Conservation (phyloP, 225 moss, liverwort and hornwort species). For the Thuidium tamariscinum region DNA sequence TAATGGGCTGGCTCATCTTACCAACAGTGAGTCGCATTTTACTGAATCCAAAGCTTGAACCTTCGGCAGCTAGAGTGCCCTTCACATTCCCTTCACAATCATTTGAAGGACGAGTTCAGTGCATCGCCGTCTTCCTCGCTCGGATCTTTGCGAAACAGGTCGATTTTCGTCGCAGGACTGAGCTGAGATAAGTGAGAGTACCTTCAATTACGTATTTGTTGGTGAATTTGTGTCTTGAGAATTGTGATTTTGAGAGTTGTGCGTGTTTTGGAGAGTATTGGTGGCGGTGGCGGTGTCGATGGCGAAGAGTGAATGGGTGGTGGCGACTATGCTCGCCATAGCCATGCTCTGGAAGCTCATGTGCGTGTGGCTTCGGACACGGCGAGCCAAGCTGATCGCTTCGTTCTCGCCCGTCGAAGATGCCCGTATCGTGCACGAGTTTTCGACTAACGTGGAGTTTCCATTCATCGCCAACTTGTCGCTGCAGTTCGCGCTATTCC, state of each 20-base stretch:
- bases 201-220: not conserved
- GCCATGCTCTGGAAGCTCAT: conserved; percentile 13
- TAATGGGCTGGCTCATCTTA: too few relatives aligned
- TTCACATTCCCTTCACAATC: not conserved
- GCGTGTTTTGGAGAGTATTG: not conserved
- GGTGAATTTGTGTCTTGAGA: not conserved
- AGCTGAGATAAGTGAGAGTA: not conserved
- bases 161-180: not conserved
- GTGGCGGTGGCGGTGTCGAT: not conserved
- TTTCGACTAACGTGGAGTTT: conserved; percentile 15
- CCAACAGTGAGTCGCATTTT: too few relatives aligned
- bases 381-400: conserved; percentile 6
- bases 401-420: conserved; percentile 15
- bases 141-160: not conserved
- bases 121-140: not conserved
- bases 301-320: not conserved
- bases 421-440: not conserved
- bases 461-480: conserved; percentile 9
- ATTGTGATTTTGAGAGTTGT: not conserved
- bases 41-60: too few relatives aligned
- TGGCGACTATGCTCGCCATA: not conserved
- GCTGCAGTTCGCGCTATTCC: conserved; percentile 21
- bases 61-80: too few relatives aligned
- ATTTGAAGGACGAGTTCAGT: too few relatives aligned
- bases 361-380: conserved; percentile 4